These are phyloP conservation scores for Fusarium algeriense DNA, from an alignment of 2,329 filamentous ascomycete genomes.

Conservation along the genomic window DNA sequence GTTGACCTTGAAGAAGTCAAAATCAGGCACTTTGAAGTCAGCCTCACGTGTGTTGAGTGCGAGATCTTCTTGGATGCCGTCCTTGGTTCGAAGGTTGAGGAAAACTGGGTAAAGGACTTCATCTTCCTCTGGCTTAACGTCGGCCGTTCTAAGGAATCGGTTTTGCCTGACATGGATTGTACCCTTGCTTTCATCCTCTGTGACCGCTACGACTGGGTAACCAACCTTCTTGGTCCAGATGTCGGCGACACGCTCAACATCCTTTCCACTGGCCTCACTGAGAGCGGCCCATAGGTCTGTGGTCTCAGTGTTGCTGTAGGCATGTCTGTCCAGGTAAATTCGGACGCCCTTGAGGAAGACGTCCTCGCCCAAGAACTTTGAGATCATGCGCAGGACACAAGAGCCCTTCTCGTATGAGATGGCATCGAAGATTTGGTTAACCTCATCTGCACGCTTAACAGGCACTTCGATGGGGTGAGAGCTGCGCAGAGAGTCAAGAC, in stretches of 20 bases:
- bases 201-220: constrained; percentile 90
- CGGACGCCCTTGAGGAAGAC: constrained; percentile 92
- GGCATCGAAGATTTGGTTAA: constrained; percentile 98
- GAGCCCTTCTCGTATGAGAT: constrained; percentile 98
- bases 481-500: constrained; percentile 90
- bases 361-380: constrained; percentile 93
- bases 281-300: constrained; percentile 91
- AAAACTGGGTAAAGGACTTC: constrained; percentile 90
- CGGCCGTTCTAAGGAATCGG: constrained; percentile 90
- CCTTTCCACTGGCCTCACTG: constrained; percentile 89
- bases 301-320: constrained; percentile 95
- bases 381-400: constrained; percentile 96
- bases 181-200: constrained; percentile 71
- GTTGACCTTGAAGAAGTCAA: constrained; percentile 97
- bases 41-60: constrained; percentile 73
- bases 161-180: constrained; percentile 93
- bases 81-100: constrained; percentile 84
- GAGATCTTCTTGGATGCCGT: constrained; percentile 82
- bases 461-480: constrained; percentile 97
- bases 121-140: constrained; percentile 94
- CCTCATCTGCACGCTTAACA: constrained; percentile 93
- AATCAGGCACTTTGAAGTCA: constrained; percentile 79
- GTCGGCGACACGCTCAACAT: constrained; percentile 89
- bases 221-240: constrained; percentile 98
- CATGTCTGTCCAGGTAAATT: constrained; percentile 92